A percentile compares a stretch with the other conserved stretches of the same genome.
These are phyloP conservation scores for Calvatia gigantea DNA, from an alignment of 768 basidiomycete genomes.

Conservation along the genomic window DNA sequence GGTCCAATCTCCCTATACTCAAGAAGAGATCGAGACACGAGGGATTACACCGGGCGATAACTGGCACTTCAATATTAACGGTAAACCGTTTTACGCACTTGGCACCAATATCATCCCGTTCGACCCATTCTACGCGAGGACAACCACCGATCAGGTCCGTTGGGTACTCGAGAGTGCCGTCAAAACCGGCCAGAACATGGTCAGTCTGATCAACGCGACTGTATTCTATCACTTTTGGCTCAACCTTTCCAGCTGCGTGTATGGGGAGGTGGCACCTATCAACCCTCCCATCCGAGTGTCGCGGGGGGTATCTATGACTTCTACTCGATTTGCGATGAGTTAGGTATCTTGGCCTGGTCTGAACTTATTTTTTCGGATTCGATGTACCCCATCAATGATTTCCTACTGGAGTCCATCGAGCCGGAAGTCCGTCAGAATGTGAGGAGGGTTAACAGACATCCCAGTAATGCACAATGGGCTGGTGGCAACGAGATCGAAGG, in stretches of 20 bases:
- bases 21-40: constrained; percentile 37
- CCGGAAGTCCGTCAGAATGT: constrained; percentile 58
- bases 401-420: constrained; percentile 46
- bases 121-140: constrained; percentile 55
- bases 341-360: constrained; percentile 60
- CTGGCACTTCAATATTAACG: constrained; percentile 60
- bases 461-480: constrained; percentile 58
- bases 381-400: constrained; percentile 52
- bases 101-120: constrained; percentile 62
- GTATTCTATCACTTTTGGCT: no score
- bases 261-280: constrained; percentile 58
- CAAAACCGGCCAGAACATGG: constrained; percentile 57
- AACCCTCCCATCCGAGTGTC: constrained; percentile 36
- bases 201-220: no score
- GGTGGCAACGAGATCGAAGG: constrained; percentile 61
- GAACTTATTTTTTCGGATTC: constrained; percentile 60
- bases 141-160: constrained; percentile 43
- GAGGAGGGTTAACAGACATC: constrained; percentile 49
- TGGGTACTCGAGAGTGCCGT: constrained; percentile 58
- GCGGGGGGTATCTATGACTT: constrained; percentile 51
- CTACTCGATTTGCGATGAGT: constrained; percentile 55
- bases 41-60: constrained; percentile 59
- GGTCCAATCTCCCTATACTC: constrained; percentile 43
- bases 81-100: constrained; percentile 49
- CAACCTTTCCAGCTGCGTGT: constrained; percentile 40